A percentile compares a stretch with the other conserved stretches of the same genome.
Conservation (phyloP, 164 flowering plant species). For the Tetracentron sinense region DNA sequence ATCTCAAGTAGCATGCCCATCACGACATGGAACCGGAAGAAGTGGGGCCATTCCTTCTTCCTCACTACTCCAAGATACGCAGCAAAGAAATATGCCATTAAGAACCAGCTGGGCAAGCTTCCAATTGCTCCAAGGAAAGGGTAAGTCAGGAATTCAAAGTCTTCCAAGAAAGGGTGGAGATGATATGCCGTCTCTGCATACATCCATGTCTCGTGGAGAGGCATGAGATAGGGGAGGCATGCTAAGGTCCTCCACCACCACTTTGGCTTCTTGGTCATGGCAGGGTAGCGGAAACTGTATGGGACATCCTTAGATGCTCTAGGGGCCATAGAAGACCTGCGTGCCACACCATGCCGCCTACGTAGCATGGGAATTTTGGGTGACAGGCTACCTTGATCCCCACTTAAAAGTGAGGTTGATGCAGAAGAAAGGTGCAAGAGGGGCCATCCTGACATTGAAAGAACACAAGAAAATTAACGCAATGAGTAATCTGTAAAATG, state of each 20-base stretch:
- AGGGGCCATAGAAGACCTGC: constrained; percentile 21
- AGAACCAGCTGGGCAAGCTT: constrained; percentile 66
- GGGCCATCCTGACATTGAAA: constrained; percentile 11
- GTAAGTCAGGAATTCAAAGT: constrained; percentile 54
- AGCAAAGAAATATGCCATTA: constrained; percentile 65
- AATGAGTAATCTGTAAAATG: background rate
- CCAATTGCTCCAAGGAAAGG: constrained; percentile 65
- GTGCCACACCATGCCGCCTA: constrained; percentile 2
- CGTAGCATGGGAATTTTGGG: constrained; percentile 31
- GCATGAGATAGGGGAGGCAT: constrained; percentile 80
- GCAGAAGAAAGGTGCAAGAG: constrained; percentile 29
- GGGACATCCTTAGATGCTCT: constrained; percentile 75
- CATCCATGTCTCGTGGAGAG: constrained; percentile 93
- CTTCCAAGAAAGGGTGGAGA: constrained; percentile 72
- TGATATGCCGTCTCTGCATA: constrained; percentile 77
- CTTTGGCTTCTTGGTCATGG: constrained; percentile 74
- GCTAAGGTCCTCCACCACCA: constrained; percentile 96
- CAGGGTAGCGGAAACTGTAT: constrained; percentile 50
- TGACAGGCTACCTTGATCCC: constrained; percentile 36
- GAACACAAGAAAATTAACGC: background rate
- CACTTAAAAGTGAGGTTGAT: constrained; percentile 36
- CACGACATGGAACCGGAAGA: constrained; percentile 84
- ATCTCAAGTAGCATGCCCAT: constrained; percentile 85
- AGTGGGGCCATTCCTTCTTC: constrained; percentile 90
- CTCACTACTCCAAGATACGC: constrained; percentile 80